Percentiles rank a stretch among this genome's conserved stretches.
These are phyloP conservation scores for Conidiobolus coronatus DNA, from an alignment of 371 early-diverging fungal species.

Conservation along the genomic window DNA sequence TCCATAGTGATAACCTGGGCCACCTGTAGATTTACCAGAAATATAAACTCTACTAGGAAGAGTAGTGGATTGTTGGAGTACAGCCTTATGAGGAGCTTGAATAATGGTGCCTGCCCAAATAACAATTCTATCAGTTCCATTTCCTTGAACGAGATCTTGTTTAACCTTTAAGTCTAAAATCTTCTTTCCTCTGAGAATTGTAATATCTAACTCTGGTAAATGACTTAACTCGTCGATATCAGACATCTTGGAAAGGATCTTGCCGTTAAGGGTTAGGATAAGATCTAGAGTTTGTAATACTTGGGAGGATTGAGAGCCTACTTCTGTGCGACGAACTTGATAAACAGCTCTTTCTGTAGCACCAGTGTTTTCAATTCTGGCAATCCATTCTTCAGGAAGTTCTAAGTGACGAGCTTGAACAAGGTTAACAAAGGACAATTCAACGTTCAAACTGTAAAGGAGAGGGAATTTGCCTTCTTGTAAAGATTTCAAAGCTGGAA, in stretches of 20 bases:
- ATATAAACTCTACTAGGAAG: slow-evolving; percentile 54
- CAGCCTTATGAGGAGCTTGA: slow-evolving; percentile 69
- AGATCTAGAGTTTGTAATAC: slow-evolving; percentile 50
- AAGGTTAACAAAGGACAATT: slow-evolving; percentile 48
- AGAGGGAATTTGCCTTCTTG: slow-evolving; percentile 11
- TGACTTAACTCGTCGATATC: slow-evolving; percentile 40
- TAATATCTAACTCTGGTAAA: slow-evolving; percentile 26
- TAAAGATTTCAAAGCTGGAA: slow-evolving; percentile 23
- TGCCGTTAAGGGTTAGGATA: slow-evolving; percentile 42
- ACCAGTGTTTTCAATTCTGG: slow-evolving; percentile 41
- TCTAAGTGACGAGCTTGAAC: slow-evolving; percentile 62
- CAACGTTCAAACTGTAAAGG: slow-evolving; percentile 11
- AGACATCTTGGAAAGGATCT: slow-evolving; percentile 35
- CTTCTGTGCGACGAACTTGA: slow-evolving; percentile 41
- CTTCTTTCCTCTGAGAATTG: slow-evolving; percentile 34
- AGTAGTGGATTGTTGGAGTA: slow-evolving; percentile 45
- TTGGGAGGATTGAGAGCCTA: slow-evolving; percentile 30
- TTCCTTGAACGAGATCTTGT: slow-evolving; percentile 35
- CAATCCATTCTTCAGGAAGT: slow-evolving; percentile 44
- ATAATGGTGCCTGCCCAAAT: slow-evolving; percentile 49
- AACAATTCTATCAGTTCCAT: slow-evolving; percentile 34
- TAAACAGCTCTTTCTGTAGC: slow-evolving; percentile 43
- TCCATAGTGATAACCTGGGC: slow-evolving; percentile 63
- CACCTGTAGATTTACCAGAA: slow-evolving; percentile 40
- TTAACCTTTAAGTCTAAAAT: slow-evolving; percentile 33